Evolutionary conservation across 2,329 filamentous ascomycete genomes (phyloP).

Genomic region (Aspergillus pseudotamarii): DNA sequence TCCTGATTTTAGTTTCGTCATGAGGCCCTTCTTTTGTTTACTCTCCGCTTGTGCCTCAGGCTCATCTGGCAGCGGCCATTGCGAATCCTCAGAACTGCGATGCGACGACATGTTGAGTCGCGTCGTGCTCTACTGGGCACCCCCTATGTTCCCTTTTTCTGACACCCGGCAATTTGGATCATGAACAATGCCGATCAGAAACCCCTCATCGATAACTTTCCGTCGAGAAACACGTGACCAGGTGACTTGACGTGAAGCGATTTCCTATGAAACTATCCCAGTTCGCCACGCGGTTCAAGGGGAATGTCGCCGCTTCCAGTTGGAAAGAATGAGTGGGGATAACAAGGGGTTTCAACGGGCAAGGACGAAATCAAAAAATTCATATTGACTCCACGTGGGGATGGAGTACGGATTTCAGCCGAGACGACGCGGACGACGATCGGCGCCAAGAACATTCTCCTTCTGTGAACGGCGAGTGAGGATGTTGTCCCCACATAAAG

Average conservation of each 20-base stretch:
- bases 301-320: too few relatives aligned
- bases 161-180: neutral
- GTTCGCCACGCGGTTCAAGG: neutral
- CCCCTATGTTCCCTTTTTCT: neutral
- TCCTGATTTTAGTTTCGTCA: slow-evolving; percentile 23
- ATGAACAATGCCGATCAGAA: neutral
- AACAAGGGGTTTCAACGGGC: neutral
- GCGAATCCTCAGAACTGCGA: slow-evolving; percentile 7
- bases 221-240: neutral
- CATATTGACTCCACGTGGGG: neutral
- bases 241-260: neutral
- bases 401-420: neutral
- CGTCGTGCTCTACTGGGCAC: neutral
- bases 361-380: neutral
- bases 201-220: neutral
- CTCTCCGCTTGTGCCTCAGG: neutral
- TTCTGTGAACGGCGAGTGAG: slow-evolving; percentile 3
- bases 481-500: slow-evolving; percentile 1
- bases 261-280: neutral
- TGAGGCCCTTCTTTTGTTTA: neutral
- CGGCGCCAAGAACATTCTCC: neutral
- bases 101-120: slow-evolving; percentile 9
- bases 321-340: neutral
- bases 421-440: neutral
- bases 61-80: slow-evolving; percentile 3